Evolutionary conservation across 2,329 filamentous ascomycete genomes (phyloP).

Genomic region (Xylariaceae sp.): DNA sequence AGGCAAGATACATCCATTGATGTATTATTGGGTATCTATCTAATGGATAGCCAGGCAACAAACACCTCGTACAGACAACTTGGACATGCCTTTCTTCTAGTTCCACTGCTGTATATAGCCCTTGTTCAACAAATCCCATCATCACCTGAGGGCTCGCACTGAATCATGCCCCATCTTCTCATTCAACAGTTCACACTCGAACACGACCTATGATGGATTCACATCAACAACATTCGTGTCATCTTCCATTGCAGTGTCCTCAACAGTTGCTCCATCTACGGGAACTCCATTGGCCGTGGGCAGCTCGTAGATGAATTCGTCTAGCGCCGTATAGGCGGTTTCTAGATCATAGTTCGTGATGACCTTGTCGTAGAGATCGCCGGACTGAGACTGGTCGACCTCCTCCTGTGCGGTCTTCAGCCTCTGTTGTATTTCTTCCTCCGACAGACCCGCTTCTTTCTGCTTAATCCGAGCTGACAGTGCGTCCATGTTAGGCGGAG

Average conservation of each 20-base stretch:
- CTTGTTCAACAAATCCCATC: background rate
- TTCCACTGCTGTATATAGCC: background rate
- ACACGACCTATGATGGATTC: conserved; percentile 9
- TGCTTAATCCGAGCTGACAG: conserved; percentile 39
- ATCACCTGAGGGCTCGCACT: background rate
- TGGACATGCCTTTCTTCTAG: background rate
- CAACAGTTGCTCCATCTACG: conserved; percentile 23
- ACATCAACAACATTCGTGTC: conserved; percentile 1
- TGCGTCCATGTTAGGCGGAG: conserved; percentile 37
- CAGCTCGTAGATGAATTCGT: conserved; percentile 43
- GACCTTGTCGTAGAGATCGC: conserved; percentile 46
- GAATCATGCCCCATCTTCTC: background rate
- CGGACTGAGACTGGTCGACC: conserved; percentile 40
- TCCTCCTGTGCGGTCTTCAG: conserved; percentile 38
- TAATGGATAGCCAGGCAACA: background rate
- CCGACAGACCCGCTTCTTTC: conserved; percentile 38
- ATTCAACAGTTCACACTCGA: background rate
- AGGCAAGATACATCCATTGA: background rate
- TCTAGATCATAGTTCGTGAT: conserved; percentile 49
- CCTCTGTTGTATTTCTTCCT: conserved; percentile 43
- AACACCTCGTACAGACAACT: background rate
- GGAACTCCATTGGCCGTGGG: conserved; percentile 22
- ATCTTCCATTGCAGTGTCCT: conserved; percentile 16
- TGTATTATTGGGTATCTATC: conserved; percentile 12
- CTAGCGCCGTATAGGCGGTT: conserved; percentile 43